Conservation (phyloP, 345 rosid species). For the Zanthoxylum bungeanum region DNA sequence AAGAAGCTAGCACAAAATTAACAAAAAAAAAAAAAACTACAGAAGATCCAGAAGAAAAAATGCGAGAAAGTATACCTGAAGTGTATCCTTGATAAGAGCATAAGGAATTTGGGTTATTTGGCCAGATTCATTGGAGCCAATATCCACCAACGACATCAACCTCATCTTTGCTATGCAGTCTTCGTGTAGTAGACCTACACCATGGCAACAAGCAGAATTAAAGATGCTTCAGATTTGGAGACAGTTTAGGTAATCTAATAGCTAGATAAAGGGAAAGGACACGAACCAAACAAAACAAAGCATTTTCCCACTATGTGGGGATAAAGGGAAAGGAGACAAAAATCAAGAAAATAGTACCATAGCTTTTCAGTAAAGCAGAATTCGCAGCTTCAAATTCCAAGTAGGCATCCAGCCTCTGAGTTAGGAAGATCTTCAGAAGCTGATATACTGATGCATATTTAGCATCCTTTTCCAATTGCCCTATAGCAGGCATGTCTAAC, state of each 20-base stretch:
- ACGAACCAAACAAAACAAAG: too few species aligned
- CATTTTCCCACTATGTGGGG: too few species aligned
- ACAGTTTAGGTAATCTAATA: not conserved
- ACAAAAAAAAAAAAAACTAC: not conserved
- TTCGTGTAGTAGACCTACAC: slow-evolving; percentile 77
- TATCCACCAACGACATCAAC: slow-evolving; percentile 77
- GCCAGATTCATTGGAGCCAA: slow-evolving; percentile 67
- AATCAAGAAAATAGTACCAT: slow-evolving; percentile 42
- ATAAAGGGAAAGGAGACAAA: not conserved
- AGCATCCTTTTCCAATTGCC: slow-evolving; percentile 78
- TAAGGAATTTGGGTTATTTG: slow-evolving; percentile 68
- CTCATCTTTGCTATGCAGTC: slow-evolving; percentile 88
- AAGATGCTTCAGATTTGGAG: not conserved
- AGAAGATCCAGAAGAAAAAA: slow-evolving; percentile 1
- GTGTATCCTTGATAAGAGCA: slow-evolving; percentile 58
- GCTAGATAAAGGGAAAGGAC: not conserved
- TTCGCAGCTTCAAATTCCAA: slow-evolving; percentile 72
- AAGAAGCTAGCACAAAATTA: slow-evolving; percentile 4
- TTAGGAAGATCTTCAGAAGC: slow-evolving; percentile 79
- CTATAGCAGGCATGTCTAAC: slow-evolving; percentile 83
- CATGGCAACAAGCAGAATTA: slow-evolving; percentile 7
- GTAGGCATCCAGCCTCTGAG: slow-evolving; percentile 77
- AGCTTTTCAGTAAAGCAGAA: slow-evolving; percentile 60
- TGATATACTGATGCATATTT: slow-evolving; percentile 67
- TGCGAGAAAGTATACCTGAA: slow-evolving; percentile 47